Conservation (phyloP, 179 eudicot species). For the Drosera spatulata region DNA sequence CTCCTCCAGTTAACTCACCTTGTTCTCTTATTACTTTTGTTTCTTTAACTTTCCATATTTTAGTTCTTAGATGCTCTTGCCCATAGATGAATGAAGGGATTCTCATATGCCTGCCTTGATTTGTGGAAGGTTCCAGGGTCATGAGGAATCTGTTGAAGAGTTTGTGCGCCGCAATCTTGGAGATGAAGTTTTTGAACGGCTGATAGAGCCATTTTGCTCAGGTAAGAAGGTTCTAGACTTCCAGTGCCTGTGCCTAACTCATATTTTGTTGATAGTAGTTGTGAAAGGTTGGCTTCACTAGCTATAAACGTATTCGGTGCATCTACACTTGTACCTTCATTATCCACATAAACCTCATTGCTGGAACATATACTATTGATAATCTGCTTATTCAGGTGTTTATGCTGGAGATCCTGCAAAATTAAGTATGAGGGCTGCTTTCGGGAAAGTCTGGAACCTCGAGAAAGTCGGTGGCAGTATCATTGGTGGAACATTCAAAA, state of each 20-base stretch:
- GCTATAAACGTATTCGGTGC: too few relatives aligned
- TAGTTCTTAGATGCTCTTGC: neutral
- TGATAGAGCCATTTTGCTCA: conserved; percentile 91
- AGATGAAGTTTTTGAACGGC: conserved; percentile 77
- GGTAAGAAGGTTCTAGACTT: conserved; percentile 15
- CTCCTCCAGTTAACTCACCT: conserved; percentile 45
- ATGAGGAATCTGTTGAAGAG: conserved; percentile 79
- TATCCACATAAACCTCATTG: too few relatives aligned
- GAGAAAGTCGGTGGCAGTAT: conserved; percentile 84
- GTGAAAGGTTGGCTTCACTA: too few relatives aligned
- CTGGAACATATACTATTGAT: too few relatives aligned
- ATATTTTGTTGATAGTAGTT: too few relatives aligned
- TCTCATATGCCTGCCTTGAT: conserved; percentile 6
- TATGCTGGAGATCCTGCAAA: conserved; percentile 90
- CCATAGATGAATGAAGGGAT: neutral
- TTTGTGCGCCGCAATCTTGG: conserved; percentile 92
- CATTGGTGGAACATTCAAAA: conserved; percentile 57
- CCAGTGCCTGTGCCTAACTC: too few relatives aligned
- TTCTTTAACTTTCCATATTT: neutral
- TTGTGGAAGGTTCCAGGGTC: conserved; percentile 44
- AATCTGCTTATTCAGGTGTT: conserved; percentile 35
- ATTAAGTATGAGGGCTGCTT: conserved; percentile 88
- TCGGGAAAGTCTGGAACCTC: conserved; percentile 76
- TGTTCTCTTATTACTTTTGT: neutral
- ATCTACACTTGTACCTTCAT: too few relatives aligned